Conservation (phyloP, 371 early-diverging fungal genomes). For the Choanephora cucurbitarum region DNA sequence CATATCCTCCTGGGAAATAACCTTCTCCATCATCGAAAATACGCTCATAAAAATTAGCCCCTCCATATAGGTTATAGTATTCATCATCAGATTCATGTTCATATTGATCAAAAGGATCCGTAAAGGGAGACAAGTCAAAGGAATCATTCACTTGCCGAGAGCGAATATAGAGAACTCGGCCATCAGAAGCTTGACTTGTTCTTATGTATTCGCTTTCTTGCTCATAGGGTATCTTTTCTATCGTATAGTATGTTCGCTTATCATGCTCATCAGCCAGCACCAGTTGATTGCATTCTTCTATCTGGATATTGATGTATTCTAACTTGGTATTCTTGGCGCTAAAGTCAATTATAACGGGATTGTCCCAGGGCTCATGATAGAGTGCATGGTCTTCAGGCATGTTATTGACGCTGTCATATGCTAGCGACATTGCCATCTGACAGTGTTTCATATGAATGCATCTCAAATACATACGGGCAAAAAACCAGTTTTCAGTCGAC, state of each 20-base stretch:
- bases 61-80: neutral
- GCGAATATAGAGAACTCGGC: neutral
- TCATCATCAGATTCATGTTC: neutral
- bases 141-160: neutral
- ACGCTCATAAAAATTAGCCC: neutral
- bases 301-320: neutral
- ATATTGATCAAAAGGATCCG: neutral
- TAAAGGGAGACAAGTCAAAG: neutral
- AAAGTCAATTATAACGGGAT: neutral
- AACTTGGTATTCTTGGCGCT: neutral
- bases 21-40: neutral
- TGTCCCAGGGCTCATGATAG: neutral
- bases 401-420: neutral
- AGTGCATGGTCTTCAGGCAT: neutral
- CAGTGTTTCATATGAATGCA: neutral
- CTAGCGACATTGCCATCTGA: neutral
- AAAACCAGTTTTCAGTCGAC: neutral
- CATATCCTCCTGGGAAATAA: neutral
- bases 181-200: neutral
- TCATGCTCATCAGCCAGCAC: neutral
- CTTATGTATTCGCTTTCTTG: neutral
- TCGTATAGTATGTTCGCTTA: neutral
- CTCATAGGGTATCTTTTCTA: neutral
- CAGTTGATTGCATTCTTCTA: neutral
- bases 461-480: neutral